Conservation (phyloP, 306 rosid genomes). For the Medicago lupulina region DNA sequence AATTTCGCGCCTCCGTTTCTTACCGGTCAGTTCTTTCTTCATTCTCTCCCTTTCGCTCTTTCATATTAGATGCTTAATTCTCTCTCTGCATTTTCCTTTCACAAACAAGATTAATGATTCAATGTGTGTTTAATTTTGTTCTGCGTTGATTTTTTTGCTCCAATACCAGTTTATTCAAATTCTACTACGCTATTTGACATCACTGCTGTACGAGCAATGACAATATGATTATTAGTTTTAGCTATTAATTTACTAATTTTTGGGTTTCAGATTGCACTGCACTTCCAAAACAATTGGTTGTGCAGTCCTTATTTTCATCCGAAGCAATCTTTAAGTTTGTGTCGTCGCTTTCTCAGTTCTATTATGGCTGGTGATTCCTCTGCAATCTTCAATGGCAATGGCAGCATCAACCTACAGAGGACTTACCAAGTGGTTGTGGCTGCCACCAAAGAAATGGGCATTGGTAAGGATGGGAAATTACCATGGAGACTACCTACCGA, state of each 20-base stretch:
- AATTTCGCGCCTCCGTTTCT: slow-evolving; percentile 48
- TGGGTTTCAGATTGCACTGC: slow-evolving; percentile 55
- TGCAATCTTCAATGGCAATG: slow-evolving; percentile 44
- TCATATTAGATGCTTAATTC: no score
- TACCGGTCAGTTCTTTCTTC: slow-evolving; percentile 55
- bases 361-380: slow-evolving; percentile 67
- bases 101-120: not conserved
- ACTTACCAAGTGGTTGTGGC: slow-evolving; percentile 94
- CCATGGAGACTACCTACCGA: slow-evolving; percentile 90
- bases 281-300: slow-evolving; percentile 56
- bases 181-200: no score
- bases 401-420: slow-evolving; percentile 65
- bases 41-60: not conserved
- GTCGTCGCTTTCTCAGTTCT: slow-evolving; percentile 40
- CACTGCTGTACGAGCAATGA: no score
- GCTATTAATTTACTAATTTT: not conserved
- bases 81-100: not conserved
- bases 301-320: slow-evolving; percentile 46
- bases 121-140: not conserved
- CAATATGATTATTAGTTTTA: no score
- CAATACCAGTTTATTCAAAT: no score
- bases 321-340: slow-evolving; percentile 35
- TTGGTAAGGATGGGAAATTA: slow-evolving; percentile 84
- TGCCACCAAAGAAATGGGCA: slow-evolving; percentile 84
- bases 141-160: no score